Percentiles rank a stretch among this genome's conserved stretches.
Evolutionary conservation across 2,329 filamentous ascomycete species (phyloP).

Genomic region (Falciphora oryzae): DNA sequence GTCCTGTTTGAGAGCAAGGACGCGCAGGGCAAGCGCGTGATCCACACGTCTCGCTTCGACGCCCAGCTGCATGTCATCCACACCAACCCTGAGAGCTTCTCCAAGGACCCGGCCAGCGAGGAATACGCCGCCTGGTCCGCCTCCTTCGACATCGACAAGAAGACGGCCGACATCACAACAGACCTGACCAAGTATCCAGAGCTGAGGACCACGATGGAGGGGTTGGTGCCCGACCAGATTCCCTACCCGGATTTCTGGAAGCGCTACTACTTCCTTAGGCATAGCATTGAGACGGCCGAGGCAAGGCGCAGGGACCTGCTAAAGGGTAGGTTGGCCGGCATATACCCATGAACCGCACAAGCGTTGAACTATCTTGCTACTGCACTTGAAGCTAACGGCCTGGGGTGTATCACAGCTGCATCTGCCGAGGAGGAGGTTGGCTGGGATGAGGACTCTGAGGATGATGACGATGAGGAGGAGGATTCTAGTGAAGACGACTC

Average conservation of each 20-base stretch:
- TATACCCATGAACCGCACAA: background rate
- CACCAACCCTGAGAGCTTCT: conserved; percentile 74
- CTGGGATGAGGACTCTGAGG: conserved; percentile 53
- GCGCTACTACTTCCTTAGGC: conserved; percentile 89
- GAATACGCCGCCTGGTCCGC: conserved; percentile 71
- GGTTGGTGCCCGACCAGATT: conserved; percentile 87
- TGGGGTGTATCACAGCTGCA: conserved; percentile 45
- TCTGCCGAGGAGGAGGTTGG: conserved; percentile 65
- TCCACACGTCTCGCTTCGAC: conserved; percentile 90
- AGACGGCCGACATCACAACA: conserved; percentile 74
- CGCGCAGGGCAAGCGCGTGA: conserved; percentile 81
- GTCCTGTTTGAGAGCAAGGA: conserved; percentile 94
- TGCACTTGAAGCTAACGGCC: conserved; percentile 20
- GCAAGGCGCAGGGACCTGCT: conserved; percentile 80
- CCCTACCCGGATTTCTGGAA: conserved; percentile 88
- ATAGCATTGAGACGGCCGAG: conserved; percentile 91
- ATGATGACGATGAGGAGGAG: conserved; percentile 22
- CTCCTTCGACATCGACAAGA: conserved; percentile 72
- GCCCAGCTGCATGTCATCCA: conserved; percentile 96
- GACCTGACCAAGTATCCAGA: conserved; percentile 86
- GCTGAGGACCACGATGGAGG: conserved; percentile 85
- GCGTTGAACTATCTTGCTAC: conserved; percentile 8
- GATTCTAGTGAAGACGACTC: background rate
- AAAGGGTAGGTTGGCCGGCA: conserved; percentile 59
- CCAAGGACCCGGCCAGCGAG: conserved; percentile 68